phyloP scores from a whole-genome alignment of 495 filamentous ascomycete species.

The Evansstolkia leycettana region DNA sequence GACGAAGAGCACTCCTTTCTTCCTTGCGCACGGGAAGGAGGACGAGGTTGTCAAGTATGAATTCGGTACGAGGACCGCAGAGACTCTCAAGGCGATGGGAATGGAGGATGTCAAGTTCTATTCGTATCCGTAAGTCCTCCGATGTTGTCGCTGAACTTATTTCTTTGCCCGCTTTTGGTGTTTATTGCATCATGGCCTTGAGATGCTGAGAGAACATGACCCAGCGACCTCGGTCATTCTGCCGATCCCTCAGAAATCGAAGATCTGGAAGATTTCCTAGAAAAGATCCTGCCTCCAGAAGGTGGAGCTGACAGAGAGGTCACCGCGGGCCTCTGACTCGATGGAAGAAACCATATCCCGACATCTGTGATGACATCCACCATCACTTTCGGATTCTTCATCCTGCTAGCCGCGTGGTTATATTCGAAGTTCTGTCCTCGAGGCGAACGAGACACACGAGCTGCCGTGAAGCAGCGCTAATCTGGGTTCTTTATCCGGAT shows the following conservation, averaged over 20 bases:
- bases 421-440: conserved; percentile 32
- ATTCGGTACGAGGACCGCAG: conserved; percentile 54
- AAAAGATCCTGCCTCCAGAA: conserved; percentile 47
- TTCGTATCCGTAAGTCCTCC: conserved; percentile 51
- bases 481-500: too few species aligned
- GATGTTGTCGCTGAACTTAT: too few species aligned
- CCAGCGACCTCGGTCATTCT: conserved; percentile 57
- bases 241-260: conserved; percentile 72
- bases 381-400: conserved; percentile 28
- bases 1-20: conserved; percentile 74
- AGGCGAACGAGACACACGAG: background rate
- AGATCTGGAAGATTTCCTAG: conserved; percentile 68
- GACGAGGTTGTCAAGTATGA: conserved; percentile 58
- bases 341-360: conserved; percentile 4
- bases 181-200: too few species aligned
- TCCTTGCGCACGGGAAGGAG: conserved; percentile 70
- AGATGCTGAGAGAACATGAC: too few species aligned
- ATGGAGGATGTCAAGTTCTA: conserved; percentile 60
- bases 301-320: conserved; percentile 39
- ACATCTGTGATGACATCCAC: conserved; percentile 8
- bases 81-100: conserved; percentile 50
- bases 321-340: conserved; percentile 38
- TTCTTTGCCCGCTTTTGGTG: too few species aligned
- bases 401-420: conserved; percentile 40
- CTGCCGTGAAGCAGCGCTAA: conserved; percentile 1